phyloP scores from a whole-genome alignment of 1,284 basidiomycete genomes.

The Binderoboletus segoi region DNA sequence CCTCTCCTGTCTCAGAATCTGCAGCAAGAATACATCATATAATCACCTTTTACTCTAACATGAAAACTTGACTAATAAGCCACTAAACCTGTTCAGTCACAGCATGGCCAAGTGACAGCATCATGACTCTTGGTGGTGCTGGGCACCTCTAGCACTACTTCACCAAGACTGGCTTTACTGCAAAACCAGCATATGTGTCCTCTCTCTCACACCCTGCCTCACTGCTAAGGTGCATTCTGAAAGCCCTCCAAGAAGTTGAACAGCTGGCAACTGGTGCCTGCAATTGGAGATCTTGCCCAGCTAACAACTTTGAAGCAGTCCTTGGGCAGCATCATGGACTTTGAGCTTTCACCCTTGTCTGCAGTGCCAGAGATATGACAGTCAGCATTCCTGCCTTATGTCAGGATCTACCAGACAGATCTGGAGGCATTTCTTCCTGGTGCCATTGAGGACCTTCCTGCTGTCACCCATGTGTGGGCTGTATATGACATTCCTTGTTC shows the following conservation, averaged over 20 bases:
- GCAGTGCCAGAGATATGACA: slow-evolving; percentile 48
- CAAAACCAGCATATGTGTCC: slow-evolving; percentile 67
- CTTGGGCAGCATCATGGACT: slow-evolving; percentile 45
- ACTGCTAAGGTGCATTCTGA: slow-evolving; percentile 2
- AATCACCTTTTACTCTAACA: slow-evolving; percentile 75
- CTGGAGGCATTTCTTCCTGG: slow-evolving; percentile 71
- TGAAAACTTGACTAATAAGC: slow-evolving; percentile 69
- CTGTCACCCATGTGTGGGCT: slow-evolving; percentile 60
- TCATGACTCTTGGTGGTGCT: slow-evolving; percentile 84
- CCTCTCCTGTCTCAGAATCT: slow-evolving; percentile 26
- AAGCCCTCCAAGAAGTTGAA: slow-evolving; percentile 57
- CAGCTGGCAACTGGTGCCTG: slow-evolving; percentile 70
- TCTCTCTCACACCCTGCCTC: background rate
- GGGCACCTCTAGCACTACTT: slow-evolving; percentile 89
- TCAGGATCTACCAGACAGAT: slow-evolving; percentile 69
- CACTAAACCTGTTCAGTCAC: slow-evolving; percentile 78
- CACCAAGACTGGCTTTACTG: slow-evolving; percentile 77
- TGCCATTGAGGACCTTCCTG: slow-evolving; percentile 72
- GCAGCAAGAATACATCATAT: slow-evolving; percentile 47
- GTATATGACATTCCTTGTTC: slow-evolving; percentile 29
- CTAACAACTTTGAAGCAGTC: slow-evolving; percentile 40
- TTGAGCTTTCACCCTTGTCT: slow-evolving; percentile 73
- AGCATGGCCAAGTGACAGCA: slow-evolving; percentile 85
- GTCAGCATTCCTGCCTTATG: slow-evolving; percentile 51
- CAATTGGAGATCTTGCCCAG: slow-evolving; percentile 59